A percentile compares a stretch with the other conserved stretches of the same genome.
Evolutionary conservation across 2,329 filamentous ascomycete species (phyloP).

Genomic region (Colletotrichum cuscutae): DNA sequence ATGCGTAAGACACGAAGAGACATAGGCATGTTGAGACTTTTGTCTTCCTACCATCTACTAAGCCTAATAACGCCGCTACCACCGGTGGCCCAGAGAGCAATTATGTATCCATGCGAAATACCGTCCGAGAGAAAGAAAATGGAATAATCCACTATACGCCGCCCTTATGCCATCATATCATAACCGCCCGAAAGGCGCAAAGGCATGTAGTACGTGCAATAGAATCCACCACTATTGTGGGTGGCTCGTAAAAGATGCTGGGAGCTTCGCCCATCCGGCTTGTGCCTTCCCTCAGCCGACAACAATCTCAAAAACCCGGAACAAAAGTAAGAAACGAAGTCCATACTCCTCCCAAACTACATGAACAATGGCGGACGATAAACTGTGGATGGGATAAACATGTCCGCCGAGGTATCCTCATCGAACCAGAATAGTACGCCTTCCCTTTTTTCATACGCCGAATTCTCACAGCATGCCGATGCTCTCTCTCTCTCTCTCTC

Average conservation of each 20-base stretch:
- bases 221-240: background rate
- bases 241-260: background rate
- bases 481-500: background rate
- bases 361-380: constrained; percentile 14
- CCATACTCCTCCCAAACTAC: constrained; percentile 1
- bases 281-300: background rate
- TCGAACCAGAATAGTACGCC: constrained; percentile 27
- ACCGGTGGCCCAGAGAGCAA: background rate
- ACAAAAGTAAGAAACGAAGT: background rate
- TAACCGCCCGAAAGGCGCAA: background rate
- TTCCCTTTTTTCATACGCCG: constrained; percentile 4
- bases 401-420: constrained; percentile 26
- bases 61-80: constrained; percentile 5
- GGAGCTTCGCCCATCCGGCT: background rate
- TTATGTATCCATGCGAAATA: constrained; percentile 2
- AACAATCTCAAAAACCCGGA: background rate
- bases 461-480: background rate
- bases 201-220: background rate
- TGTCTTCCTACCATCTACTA: constrained; percentile 6
- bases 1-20: background rate
- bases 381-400: background rate
- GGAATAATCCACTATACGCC: constrained; percentile 14
- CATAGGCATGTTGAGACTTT: background rate
- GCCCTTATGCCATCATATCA: constrained; percentile 29
- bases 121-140: background rate